Percentiles rank a stretch among this genome's conserved stretches.
Conservation (phyloP, 2,329 filamentous ascomycete species). For the Microdochium bolleyi region DNA sequence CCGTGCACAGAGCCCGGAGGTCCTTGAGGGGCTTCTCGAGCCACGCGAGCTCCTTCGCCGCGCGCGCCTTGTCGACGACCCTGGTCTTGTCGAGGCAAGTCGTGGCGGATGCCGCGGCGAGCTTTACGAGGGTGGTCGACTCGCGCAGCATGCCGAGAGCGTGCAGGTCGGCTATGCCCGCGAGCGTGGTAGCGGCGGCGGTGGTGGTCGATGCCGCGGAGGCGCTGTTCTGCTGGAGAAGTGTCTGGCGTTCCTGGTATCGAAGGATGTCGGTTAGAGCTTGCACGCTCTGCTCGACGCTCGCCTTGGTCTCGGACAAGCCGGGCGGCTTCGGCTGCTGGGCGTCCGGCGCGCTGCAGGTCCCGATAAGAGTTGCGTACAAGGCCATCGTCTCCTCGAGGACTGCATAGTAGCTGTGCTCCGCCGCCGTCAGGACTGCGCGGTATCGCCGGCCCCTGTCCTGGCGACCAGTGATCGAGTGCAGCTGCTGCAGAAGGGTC, state of each 20-base stretch:
- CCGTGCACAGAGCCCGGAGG: constrained; percentile 13
- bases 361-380: constrained; percentile 7
- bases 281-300: background rate
- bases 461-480: constrained; percentile 1
- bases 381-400: constrained; percentile 3
- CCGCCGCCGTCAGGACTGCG: background rate
- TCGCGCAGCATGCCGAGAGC: constrained; percentile 28
- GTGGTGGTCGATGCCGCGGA: constrained; percentile 6
- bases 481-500: constrained; percentile 7
- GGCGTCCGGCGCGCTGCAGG: constrained; percentile 2
- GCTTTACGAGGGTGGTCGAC: constrained; percentile 20
- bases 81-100: constrained; percentile 21
- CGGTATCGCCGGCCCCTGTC: background rate
- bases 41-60: constrained; percentile 22
- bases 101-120: constrained; percentile 20
- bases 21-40: constrained; percentile 22
- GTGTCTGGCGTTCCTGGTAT: constrained; percentile 10
- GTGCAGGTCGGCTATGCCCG: constrained; percentile 23
- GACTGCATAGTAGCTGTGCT: constrained; percentile 2
- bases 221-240: constrained; percentile 7
- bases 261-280: constrained; percentile 3
- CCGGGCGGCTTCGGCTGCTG: background rate
- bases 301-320: background rate
- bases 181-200: constrained; percentile 15
- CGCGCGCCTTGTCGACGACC: constrained; percentile 22